A percentile compares a stretch with the other conserved stretches of the same genome.
Evolutionary conservation across 2,329 filamentous ascomycete genomes (phyloP).

Genomic region (Claviceps lovelessii): DNA sequence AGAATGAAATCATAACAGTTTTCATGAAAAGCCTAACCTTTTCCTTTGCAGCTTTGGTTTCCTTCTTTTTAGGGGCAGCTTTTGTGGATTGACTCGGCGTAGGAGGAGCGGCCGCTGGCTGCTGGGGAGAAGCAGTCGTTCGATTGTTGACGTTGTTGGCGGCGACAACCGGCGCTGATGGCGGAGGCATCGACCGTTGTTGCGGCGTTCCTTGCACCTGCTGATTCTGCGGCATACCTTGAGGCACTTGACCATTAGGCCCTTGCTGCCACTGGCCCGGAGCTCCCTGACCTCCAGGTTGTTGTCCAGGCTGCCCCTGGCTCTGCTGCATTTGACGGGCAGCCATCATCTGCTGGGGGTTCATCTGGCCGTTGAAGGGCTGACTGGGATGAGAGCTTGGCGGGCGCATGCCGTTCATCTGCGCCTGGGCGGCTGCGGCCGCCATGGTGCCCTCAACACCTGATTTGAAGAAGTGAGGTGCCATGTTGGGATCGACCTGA

Average conservation of each 20-base stretch:
- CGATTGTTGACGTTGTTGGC: constrained; percentile 37
- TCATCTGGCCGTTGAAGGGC: constrained; percentile 44
- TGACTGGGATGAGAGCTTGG: constrained; percentile 52
- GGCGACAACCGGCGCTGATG: constrained; percentile 40
- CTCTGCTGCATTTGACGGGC: constrained; percentile 25
- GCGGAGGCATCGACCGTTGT: constrained; percentile 55
- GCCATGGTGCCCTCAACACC: constrained; percentile 42
- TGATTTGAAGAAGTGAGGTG: constrained; percentile 42
- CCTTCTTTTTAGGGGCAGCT: constrained; percentile 65
- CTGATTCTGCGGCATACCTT: constrained; percentile 26
- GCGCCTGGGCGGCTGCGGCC: constrained; percentile 26
- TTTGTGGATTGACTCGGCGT: constrained; percentile 64
- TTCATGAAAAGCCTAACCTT: constrained; percentile 31
- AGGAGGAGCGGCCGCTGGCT: constrained; percentile 53
- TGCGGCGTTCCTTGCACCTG: constrained; percentile 55
- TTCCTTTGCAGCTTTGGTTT: constrained; percentile 45
- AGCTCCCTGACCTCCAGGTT: constrained; percentile 15
- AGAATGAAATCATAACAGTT: too few species aligned
- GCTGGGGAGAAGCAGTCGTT: constrained; percentile 47
- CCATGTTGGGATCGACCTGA: constrained; percentile 48
- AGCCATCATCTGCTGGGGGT: constrained; percentile 45
- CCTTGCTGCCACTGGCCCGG: constrained; percentile 27
- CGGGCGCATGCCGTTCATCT: constrained; percentile 55
- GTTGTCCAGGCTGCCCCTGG: constrained; percentile 19
- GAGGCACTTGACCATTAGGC: constrained; percentile 27